Conservation (phyloP, 257 asterid species). For the Gynochthodes officinalis region DNA sequence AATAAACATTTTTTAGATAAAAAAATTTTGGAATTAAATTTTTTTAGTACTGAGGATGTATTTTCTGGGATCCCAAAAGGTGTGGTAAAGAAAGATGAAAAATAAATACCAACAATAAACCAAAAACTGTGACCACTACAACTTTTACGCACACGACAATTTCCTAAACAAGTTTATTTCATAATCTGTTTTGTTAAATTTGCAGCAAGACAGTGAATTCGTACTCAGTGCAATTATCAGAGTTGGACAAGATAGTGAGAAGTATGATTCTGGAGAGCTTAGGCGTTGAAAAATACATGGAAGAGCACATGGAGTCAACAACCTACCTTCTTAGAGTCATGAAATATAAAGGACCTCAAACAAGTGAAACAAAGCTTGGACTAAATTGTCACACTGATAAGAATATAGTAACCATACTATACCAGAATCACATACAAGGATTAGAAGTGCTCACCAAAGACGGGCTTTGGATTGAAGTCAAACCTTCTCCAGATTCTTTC, state of each 20-base stretch:
- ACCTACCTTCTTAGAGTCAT: conserved; percentile 42
- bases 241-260: conserved; percentile 42
- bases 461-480: conserved; percentile 43
- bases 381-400: conserved; percentile 48
- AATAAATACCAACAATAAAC: no score
- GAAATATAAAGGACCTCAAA: conserved; percentile 46
- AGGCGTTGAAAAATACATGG: conserved; percentile 38
- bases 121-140: no score
- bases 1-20: no score
- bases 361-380: conserved; percentile 32
- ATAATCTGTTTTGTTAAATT: neutral
- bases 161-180: neutral
- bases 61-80: no score
- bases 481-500: conserved; percentile 39
- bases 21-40: no score
- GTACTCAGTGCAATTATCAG: conserved; percentile 32
- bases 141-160: no score
- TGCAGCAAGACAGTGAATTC: conserved; percentile 35
- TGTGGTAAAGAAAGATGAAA: no score
- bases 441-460: conserved; percentile 42
- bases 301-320: conserved; percentile 49
- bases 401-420: conserved; percentile 40
- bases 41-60: no score
- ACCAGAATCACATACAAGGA: conserved; percentile 35
- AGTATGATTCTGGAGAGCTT: conserved; percentile 47